Base-by-base conservation (phyloP, 352 stramenopile species). In the Pythium dissimile region DNA sequence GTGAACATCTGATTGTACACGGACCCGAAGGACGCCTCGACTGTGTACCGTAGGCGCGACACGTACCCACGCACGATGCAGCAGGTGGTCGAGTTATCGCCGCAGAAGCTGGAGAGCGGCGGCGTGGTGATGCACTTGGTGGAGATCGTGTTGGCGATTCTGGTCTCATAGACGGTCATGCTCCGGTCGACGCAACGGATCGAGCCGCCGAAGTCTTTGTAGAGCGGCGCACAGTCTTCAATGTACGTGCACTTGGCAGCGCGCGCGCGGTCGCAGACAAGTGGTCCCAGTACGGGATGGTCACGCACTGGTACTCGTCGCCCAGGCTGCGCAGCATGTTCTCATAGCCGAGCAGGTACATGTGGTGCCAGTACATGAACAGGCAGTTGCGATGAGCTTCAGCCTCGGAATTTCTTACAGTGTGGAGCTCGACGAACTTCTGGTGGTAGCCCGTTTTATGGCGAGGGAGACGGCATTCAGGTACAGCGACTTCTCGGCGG, bases 271-370 rank as follows among this genome's bases (percentile, higher is more conserved):
- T 54, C 11, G 35, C 44, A 5, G 50, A 44, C 34, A 67, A 47
- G 34, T 69, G 61, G 45, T 75, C 49, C 67, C 67, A 75, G 43
- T 62, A 71, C 13, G 67, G 67, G 9, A 75, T 20, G 43, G 67
- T 75, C 21, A 75, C 27, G n/a, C 39, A 62, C 37, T 37, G 41
- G 44, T 41, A 75, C 5, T 62, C 44, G 20, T 43, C 24, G 0
- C 49, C 54, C 23, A 71, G 67, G 30, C 50, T 64, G 6, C 67
- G 67, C n/a, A 75, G 46, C 67, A 75, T 75, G 48, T 75, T 75
- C 38, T 75, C 67, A 44, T 75, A 75, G 6, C 47, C 67, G 1
- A 71, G 41, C n/a, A 75, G 42, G 21, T 35, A 75, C 38, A 44
- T 49, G 15, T 62, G 62, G 43, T 75, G 67, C 67, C 67, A 64